phyloP scores from a whole-genome alignment of 1,139 yeast genomes.

The Yamadazyma sp. region DNA sequence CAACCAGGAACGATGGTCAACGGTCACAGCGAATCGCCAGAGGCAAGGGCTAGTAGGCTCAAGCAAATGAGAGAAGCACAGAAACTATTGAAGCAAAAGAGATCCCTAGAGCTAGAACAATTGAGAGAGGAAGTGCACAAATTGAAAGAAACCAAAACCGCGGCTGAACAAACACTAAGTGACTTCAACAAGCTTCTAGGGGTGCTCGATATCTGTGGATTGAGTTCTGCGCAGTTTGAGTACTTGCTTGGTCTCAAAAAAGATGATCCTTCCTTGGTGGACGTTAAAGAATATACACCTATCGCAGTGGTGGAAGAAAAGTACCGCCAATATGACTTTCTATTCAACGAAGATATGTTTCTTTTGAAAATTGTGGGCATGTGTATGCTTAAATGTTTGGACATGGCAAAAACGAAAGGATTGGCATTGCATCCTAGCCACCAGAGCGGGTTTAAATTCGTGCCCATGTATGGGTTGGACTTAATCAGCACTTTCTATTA shows the following conservation, averaged over 20 bases:
- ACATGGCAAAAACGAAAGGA: not conserved
- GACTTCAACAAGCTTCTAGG: constrained; percentile 1
- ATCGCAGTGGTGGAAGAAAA: not conserved
- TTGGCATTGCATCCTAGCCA: not conserved
- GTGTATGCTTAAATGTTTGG: not conserved
- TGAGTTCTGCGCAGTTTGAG: constrained; percentile 1
- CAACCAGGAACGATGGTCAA: not conserved
- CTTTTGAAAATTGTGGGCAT: not conserved
- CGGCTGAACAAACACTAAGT: not conserved
- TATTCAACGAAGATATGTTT: not conserved
- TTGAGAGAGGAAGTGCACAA: constrained; percentile 1
- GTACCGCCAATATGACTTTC: not conserved
- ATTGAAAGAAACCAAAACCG: constrained; percentile 1
- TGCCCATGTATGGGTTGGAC: constrained; percentile 4
- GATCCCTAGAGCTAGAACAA: constrained; percentile 2
- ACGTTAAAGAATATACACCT: constrained; percentile 1
- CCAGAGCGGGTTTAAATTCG: not conserved
- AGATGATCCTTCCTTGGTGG: not conserved
- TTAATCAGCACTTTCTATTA: constrained; percentile 3
- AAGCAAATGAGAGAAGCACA: constrained; percentile 8
- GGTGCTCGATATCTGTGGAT: not conserved
- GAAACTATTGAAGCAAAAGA: constrained; percentile 3
- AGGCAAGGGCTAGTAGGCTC: constrained; percentile 3
- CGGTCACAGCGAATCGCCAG: not conserved
- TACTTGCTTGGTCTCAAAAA: not conserved